Base-by-base conservation (phyloP, 129 eudicot species). In the Flaveria linearis region DNA sequence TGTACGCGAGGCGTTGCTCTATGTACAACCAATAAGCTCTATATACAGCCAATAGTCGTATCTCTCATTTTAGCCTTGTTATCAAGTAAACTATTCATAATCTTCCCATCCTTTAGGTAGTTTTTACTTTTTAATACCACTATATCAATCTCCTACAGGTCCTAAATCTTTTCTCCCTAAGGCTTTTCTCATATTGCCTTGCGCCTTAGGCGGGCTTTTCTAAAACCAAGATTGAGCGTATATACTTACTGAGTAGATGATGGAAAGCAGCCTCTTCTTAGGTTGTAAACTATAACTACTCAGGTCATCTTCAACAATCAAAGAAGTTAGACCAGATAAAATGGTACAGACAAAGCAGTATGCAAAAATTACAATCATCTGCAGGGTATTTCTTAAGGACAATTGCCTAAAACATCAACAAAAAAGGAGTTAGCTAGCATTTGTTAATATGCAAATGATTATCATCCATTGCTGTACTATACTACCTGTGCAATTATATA, bases 271-370 rank as follows among this genome's bases (percentile, higher is more conserved):
- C 80, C 98, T 84, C 79, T 73, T 75, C 36, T 81, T 86, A 66
- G 96, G 91, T 22, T 81, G 84, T 84, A 92, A 75, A 58, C 83
- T 76, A 85, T 84, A 92, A 75, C 87, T 61, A 83, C 85, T 88
- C 20, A 73, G 51, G 64, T 90, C 92, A 71, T 68, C 81, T 70
- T 75, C 94, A 17, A 76, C 76, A 46, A 90, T 72, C 66, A 88
- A 74, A 67, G 92, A 81, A 39, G 83, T 53, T 7, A 76, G n/a
- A 14, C 87, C 89, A 7, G 92, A 90, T 68, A 88, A n/a, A 73
- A 91, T 81, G 73, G 92, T 80, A 39, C 81, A 87, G 71, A 87
- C 79, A 62, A 79, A 83, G 85, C 92, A 87, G 74, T 87, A 89
- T 65, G 82, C 81, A 76, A 85, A 82, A 52, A 85, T 86, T 62